These are phyloP conservation scores for Penicillium sp. DNA, from an alignment of 2,329 filamentous ascomycete genomes.

Conservation along the genomic window DNA sequence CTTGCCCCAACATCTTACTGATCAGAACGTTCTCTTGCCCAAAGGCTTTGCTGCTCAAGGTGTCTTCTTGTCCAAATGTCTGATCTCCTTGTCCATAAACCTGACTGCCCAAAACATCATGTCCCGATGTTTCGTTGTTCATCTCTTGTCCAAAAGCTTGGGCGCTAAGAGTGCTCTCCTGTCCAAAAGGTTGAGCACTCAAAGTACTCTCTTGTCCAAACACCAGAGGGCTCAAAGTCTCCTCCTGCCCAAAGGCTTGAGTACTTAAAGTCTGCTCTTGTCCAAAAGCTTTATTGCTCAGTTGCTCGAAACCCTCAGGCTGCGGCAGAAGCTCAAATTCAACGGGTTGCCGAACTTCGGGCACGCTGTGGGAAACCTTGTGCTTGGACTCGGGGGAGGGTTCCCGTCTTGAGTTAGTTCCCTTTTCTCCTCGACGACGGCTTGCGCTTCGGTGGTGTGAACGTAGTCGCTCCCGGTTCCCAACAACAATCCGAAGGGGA, in stretches of 20 bases:
- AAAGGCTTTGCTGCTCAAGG: neutral
- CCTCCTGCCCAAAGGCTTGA: slow-evolving; percentile 5
- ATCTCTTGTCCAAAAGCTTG: slow-evolving; percentile 1
- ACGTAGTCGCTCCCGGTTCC: slow-evolving; percentile 48
- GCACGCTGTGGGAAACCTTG: slow-evolving; percentile 36
- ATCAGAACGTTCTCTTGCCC: neutral
- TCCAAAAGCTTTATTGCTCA: slow-evolving; percentile 12
- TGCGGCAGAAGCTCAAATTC: slow-evolving; percentile 22
- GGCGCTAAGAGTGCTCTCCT: neutral
- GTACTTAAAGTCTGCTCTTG: slow-evolving; percentile 4
- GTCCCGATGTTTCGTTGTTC: slow-evolving; percentile 6
- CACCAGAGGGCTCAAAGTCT: neutral
- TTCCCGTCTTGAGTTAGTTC: slow-evolving; percentile 45
- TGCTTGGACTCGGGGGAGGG: slow-evolving; percentile 48
- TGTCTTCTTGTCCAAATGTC: neutral
- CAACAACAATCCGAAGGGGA: slow-evolving; percentile 44
- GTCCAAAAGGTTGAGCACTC: neutral
- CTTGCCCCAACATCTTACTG: slow-evolving; percentile 2
- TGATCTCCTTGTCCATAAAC: neutral
- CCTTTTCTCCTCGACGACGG: slow-evolving; percentile 45
- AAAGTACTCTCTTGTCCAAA: neutral
- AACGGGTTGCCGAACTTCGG: slow-evolving; percentile 23
- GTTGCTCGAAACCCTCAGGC: slow-evolving; percentile 5
- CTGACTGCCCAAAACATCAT: slow-evolving; percentile 1
- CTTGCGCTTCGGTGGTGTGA: slow-evolving; percentile 54